phyloP scores from a whole-genome alignment of 1,284 basidiomycete genomes.

The Bjerkandera adusta region DNA sequence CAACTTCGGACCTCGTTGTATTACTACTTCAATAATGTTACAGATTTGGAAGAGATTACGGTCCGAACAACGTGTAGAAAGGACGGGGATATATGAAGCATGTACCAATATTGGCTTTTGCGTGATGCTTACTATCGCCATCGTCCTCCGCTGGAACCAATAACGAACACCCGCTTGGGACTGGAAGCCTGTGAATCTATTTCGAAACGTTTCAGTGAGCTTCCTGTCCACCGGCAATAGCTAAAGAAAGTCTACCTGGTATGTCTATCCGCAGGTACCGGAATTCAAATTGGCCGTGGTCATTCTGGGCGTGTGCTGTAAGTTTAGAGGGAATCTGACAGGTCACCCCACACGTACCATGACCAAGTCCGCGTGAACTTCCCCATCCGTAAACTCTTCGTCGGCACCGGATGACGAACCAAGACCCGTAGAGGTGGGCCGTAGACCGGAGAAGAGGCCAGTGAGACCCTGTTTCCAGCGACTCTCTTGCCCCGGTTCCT shows the following conservation, averaged over 20 bases:
- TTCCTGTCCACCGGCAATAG: not conserved
- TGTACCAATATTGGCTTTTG: slow-evolving; percentile 51
- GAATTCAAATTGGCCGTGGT: slow-evolving; percentile 73
- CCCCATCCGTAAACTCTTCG: slow-evolving; percentile 66
- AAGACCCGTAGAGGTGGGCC: too few relatives aligned
- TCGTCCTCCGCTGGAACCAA: slow-evolving; percentile 50
- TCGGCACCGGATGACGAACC: slow-evolving; percentile 34
- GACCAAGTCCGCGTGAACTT: slow-evolving; percentile 75
- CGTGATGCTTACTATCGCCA: slow-evolving; percentile 36
- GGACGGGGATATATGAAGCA: not conserved
- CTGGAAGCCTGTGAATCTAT: slow-evolving; percentile 62
- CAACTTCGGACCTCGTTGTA: too few relatives aligned
- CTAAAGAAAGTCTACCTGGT: slow-evolving; percentile 48
- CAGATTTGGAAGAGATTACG: slow-evolving; percentile 8
- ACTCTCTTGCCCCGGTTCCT: slow-evolving; percentile 35
- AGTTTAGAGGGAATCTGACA: slow-evolving; percentile 7
- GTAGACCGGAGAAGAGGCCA: slow-evolving; percentile 68
- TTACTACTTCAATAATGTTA: slow-evolving; percentile 22
- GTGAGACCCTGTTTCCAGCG: slow-evolving; percentile 52
- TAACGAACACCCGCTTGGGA: slow-evolving; percentile 69
- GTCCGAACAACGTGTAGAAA: not conserved
- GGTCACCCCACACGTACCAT: slow-evolving; percentile 47
- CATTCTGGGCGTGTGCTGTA: slow-evolving; percentile 60
- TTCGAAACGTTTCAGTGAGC: not conserved
- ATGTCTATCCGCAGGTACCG: slow-evolving; percentile 77